A percentile compares a stretch with the other conserved stretches of the same genome.
These are phyloP conservation scores for Pharnaceum exiguum DNA, from an alignment of 148 eudicot species.

Conservation along the genomic window DNA sequence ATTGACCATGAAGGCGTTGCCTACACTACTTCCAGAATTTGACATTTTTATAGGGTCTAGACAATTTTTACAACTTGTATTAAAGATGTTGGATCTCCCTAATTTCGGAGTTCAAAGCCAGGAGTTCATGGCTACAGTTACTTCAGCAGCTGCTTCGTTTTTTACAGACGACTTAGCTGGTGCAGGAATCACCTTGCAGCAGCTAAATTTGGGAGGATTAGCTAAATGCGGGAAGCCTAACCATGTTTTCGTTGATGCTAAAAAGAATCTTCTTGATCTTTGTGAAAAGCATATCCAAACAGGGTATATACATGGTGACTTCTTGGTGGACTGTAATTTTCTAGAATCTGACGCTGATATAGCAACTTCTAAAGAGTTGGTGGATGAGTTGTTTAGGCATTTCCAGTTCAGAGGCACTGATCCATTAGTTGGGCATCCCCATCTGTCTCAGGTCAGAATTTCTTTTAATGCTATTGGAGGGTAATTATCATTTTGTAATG, in stretches of 20 bases:
- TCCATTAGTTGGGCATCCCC: slow-evolving; percentile 33
- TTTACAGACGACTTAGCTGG: slow-evolving; percentile 40
- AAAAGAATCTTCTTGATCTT: slow-evolving; percentile 46
- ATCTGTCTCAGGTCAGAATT: slow-evolving; percentile 58
- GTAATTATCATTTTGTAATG: neutral
- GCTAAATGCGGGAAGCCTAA: slow-evolving; percentile 28
- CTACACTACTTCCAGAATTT: slow-evolving; percentile 33
- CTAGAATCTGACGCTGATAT: slow-evolving; percentile 56
- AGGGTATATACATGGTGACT: slow-evolving; percentile 31
- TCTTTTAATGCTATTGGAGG: neutral
- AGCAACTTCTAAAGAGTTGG: slow-evolving; percentile 60
- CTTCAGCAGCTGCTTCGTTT: slow-evolving; percentile 57
- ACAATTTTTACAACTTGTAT: slow-evolving; percentile 54
- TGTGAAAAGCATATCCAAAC: slow-evolving; percentile 37
- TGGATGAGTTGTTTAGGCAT: slow-evolving; percentile 42
- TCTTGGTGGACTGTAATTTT: slow-evolving; percentile 43
- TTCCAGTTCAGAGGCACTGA: slow-evolving; percentile 37
- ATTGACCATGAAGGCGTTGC: slow-evolving; percentile 52
- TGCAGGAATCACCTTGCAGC: slow-evolving; percentile 33
- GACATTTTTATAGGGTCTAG: slow-evolving; percentile 62
- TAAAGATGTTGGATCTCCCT: slow-evolving; percentile 48
- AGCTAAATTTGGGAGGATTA: slow-evolving; percentile 27
- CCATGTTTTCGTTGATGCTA: slow-evolving; percentile 46
- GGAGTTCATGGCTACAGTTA: slow-evolving; percentile 42
- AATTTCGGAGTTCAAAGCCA: slow-evolving; percentile 35